Conservation (phyloP, 2,329 filamentous ascomycete genomes). For the Cytospora mali region DNA sequence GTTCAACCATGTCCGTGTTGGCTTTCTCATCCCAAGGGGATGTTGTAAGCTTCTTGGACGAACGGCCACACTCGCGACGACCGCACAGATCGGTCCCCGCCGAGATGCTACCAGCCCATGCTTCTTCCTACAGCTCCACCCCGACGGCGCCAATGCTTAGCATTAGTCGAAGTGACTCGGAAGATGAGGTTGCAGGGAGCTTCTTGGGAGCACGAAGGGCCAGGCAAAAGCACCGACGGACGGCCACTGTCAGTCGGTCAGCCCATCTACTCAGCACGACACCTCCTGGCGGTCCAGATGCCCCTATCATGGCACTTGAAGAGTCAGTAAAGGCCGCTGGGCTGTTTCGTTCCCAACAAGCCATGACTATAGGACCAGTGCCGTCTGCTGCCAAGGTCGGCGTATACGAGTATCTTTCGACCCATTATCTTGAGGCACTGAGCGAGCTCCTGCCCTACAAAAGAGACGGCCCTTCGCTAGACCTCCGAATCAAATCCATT, state of each 20-base stretch:
- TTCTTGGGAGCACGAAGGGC: slow-evolving; percentile 56
- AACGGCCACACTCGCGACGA: slow-evolving; percentile 51
- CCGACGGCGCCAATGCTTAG: slow-evolving; percentile 54
- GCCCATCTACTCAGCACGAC: slow-evolving; percentile 55
- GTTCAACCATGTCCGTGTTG: slow-evolving; percentile 62
- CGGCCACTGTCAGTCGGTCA: slow-evolving; percentile 48
- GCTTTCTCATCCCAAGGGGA: slow-evolving; percentile 63
- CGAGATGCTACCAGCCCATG: slow-evolving; percentile 33
- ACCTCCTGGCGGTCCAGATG: slow-evolving; percentile 50
- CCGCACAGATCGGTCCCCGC: slow-evolving; percentile 36
- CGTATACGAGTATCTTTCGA: slow-evolving; percentile 59
- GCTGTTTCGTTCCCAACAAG: slow-evolving; percentile 60
- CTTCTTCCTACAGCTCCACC: slow-evolving; percentile 52
- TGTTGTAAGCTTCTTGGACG: slow-evolving; percentile 63
- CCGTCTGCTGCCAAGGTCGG: slow-evolving; percentile 52
- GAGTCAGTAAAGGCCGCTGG: slow-evolving; percentile 61
- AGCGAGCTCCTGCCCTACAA: slow-evolving; percentile 49
- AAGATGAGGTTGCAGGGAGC: slow-evolving; percentile 64
- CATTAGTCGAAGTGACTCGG: slow-evolving; percentile 64
- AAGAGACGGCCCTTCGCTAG: slow-evolving; percentile 42
- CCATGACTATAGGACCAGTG: slow-evolving; percentile 63
- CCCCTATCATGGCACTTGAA: slow-evolving; percentile 55
- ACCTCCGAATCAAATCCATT: slow-evolving; percentile 52
- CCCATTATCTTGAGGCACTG: slow-evolving; percentile 58
- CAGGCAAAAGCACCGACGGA: slow-evolving; percentile 45